Evolutionary conservation across 257 asterid genomes (phyloP), one percentile per base, ranked within the genome.

Genomic region (Capsicum chinense): DNA sequence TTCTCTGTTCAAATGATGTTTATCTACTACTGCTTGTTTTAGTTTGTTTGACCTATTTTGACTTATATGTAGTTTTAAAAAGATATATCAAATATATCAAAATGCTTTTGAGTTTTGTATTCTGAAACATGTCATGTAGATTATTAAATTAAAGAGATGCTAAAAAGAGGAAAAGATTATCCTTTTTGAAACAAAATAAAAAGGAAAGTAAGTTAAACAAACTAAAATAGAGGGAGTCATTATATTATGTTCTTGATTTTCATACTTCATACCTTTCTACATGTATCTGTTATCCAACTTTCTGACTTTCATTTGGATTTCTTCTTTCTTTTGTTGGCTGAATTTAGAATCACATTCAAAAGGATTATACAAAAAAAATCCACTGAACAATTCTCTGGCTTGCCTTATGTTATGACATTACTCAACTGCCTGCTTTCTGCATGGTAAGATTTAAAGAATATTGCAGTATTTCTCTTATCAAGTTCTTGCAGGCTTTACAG

Each of bases 341-440:
- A 76, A 86, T 74, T 58, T 84, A 95, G 99, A 92, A 89, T 93
- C 35, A 95, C 98, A 68, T 94, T 94, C 94, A 91, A 86, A 89
- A 92, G 97, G 87, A 90, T 94, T 68, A 68, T 93, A 15, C 83
- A 26, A 89, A 90, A 88, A 1, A 87, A 84, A 85, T 90, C 94
- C 2, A 91, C 96, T 2, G 97, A 94, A 87, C 92, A 93, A 79
- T 95, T 95, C 79, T 95, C 99, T 19, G 98, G 97, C 44, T 81
- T 94, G 17, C 99, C 99, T 19, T 95, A 95, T 74, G 90, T 88
- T 71, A 93, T 95, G 98, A 91, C 99, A 71, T 70, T 93, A 88
- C 95, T 92, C 90, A 95, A 94, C 88, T 94, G 98, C 93, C 88
- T 95, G 88, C 93, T 95, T 19, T 93, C 97, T 56, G 91, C 92